Conservation (phyloP, 2,329 filamentous ascomycete genomes). For the Cladobotryum mycophilum region DNA sequence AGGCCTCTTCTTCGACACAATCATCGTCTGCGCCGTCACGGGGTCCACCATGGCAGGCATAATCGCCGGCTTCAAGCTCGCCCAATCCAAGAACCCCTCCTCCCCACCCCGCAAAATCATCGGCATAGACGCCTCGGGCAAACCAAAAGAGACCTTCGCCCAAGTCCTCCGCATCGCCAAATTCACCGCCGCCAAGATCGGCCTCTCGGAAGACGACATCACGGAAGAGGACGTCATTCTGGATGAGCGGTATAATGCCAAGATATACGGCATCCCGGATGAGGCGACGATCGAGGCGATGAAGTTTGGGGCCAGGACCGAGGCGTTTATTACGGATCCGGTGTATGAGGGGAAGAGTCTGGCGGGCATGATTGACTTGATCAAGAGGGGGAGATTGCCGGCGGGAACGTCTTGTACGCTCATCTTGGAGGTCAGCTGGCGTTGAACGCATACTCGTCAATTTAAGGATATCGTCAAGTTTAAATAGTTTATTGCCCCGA, state of each 20-base stretch:
- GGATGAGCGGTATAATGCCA: constrained; percentile 55
- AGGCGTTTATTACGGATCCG: constrained; percentile 68
- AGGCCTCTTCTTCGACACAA: constrained; percentile 59
- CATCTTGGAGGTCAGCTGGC: constrained; percentile 66
- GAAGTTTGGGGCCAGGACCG: constrained; percentile 59
- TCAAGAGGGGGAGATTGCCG: constrained; percentile 54
- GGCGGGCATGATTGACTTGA: constrained; percentile 64
- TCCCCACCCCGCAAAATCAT: constrained; percentile 49
- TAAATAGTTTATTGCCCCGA: too few relatives aligned
- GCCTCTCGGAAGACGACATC: constrained; percentile 53
- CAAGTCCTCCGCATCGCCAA: constrained; percentile 63
- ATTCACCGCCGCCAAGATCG: constrained; percentile 57
- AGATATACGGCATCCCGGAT: constrained; percentile 62
- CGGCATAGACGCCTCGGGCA: constrained; percentile 52
- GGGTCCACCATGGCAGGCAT: constrained; percentile 67
- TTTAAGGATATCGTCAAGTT: neutral
- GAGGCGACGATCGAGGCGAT: constrained; percentile 61
- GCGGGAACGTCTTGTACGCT: constrained; percentile 64
- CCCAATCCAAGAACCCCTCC: constrained; percentile 40
- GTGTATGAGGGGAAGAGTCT: constrained; percentile 73
- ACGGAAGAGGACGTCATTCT: constrained; percentile 56
- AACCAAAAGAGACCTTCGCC: constrained; percentile 49
- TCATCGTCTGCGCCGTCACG: constrained; percentile 65
- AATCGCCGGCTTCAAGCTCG: constrained; percentile 64
- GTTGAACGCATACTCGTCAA: constrained; percentile 53